Conservation (phyloP, 1,284 basidiomycete species). For the Wallemia ichthyophaga region DNA sequence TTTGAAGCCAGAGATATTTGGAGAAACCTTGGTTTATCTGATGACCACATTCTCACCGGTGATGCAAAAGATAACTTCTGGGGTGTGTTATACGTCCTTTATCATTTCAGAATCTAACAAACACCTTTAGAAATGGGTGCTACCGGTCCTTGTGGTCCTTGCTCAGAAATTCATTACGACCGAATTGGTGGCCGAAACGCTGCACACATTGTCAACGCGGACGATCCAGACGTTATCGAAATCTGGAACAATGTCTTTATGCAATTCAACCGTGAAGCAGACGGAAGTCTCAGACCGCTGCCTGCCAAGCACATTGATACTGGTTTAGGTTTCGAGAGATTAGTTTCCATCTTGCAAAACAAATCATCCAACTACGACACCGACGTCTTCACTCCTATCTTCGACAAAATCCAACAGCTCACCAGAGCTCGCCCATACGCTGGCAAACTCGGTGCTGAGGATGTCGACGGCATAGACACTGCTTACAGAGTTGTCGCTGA, state of each 20-base stretch:
- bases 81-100: slow-evolving; percentile 28
- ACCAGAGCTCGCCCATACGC: slow-evolving; percentile 62
- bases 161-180: slow-evolving; percentile 91
- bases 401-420: slow-evolving; percentile 56
- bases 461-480: slow-evolving; percentile 78
- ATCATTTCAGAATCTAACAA: background rate
- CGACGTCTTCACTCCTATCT: slow-evolving; percentile 74
- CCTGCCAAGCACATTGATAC: slow-evolving; percentile 93
- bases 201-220: slow-evolving; percentile 65
- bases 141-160: slow-evolving; percentile 89
- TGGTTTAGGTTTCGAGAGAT: slow-evolving; percentile 92
- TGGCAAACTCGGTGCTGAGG: slow-evolving; percentile 77
- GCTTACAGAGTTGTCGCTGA: slow-evolving; percentile 93
- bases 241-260: slow-evolving; percentile 99
- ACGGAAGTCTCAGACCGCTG: slow-evolving; percentile 45
- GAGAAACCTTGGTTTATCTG: slow-evolving; percentile 55
- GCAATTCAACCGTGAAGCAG: slow-evolving; percentile 83
- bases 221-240: slow-evolving; percentile 86
- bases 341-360: slow-evolving; percentile 78
- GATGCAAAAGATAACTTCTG: slow-evolving; percentile 97
- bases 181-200: slow-evolving; percentile 82
- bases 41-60: slow-evolving; percentile 72
- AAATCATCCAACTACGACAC: slow-evolving; percentile 92
- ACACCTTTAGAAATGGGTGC: slow-evolving; percentile 62
- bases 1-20: slow-evolving; percentile 53